Evolutionary conservation across 2,329 filamentous ascomycete genomes (phyloP).

Genomic region (Triangularia verruculosa): DNA sequence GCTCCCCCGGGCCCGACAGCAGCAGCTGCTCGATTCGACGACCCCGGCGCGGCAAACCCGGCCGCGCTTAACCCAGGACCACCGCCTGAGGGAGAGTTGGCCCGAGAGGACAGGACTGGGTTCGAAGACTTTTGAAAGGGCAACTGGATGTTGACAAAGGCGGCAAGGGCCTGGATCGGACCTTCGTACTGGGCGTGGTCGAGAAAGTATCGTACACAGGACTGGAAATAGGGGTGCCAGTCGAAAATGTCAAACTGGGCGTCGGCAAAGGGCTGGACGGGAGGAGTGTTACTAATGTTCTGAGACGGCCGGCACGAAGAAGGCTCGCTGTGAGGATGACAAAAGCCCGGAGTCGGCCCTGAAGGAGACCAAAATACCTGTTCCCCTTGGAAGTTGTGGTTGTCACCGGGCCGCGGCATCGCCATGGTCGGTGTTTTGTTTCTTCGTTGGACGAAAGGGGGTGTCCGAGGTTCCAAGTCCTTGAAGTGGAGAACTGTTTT

Average conservation of each 20-base stretch:
- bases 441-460: not conserved
- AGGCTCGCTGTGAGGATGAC: not conserved
- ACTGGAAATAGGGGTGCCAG: conserved; percentile 90
- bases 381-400: conserved; percentile 32
- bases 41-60: not conserved
- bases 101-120: conserved; percentile 43
- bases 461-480: not conserved
- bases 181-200: conserved; percentile 83
- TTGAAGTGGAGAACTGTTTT: not conserved
- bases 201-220: conserved; percentile 86
- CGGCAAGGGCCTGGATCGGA: conserved; percentile 81
- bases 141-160: conserved; percentile 86
- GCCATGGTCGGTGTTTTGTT: conserved; percentile 29
- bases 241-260: conserved; percentile 75
- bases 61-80: not conserved
- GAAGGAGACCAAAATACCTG: conserved; percentile 29
- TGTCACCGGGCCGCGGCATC: conserved; percentile 27
- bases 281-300: conserved; percentile 7
- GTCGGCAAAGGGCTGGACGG: conserved; percentile 44
- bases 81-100: conserved; percentile 35
- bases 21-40: not conserved
- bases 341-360: not conserved
- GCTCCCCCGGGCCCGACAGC: not conserved
- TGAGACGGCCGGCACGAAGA: not conserved
- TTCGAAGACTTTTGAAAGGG: conserved; percentile 69